Evolutionary conservation across 2,329 filamentous ascomycete genomes (phyloP), one percentile per base, ranked within the genome.

Genomic region (Hymenoscyphus scutula): DNA sequence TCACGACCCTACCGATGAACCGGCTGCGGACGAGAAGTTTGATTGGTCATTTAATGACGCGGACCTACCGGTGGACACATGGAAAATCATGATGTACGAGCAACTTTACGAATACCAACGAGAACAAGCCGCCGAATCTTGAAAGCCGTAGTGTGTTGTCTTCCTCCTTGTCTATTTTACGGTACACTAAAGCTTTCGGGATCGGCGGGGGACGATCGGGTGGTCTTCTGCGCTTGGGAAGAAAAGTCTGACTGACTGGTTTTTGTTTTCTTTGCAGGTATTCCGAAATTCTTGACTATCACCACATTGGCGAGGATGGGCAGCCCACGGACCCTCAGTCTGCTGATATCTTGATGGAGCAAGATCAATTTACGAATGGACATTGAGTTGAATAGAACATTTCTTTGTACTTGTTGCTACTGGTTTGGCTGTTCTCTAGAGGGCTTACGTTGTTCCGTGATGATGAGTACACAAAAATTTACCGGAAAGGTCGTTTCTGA

Each of bases 1-100:
- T 81, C 95, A 99, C 78, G 95, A 99, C 75, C 93, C 95, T 8
- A 95, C 91, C 53, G 95, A 99, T 74, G 95, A 99, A 81, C 95
- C 95, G 1, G 88, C 92, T 17, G 91, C 95, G 25, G 91, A 97
- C 65, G 93, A 97, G 81, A 97, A 97, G 80, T 99, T 99, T 73
- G 95, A 99, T 76, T 99, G 95, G 95, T 97, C 93, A 60, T 99
- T 99, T 80, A 98, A 98, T 77, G 95, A 99, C 72, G 95, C 94
- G 56, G 95, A 99, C 75, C 81, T 99, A 62, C 94, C 95, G 0
- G 93, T 98, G 58, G 95, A 99, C 75, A 97, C 93, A n/a, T 99
- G 95, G 95, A 99, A 99, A 82, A 97, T 99, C 76, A 99, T 98
- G 95, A 99, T 99, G 95, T 97, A 83, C 74, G 89, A 71, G 64